These are phyloP conservation scores for Candida tetrigidarum DNA, from an alignment of 1,139 yeast species.

Conservation along the genomic window DNA sequence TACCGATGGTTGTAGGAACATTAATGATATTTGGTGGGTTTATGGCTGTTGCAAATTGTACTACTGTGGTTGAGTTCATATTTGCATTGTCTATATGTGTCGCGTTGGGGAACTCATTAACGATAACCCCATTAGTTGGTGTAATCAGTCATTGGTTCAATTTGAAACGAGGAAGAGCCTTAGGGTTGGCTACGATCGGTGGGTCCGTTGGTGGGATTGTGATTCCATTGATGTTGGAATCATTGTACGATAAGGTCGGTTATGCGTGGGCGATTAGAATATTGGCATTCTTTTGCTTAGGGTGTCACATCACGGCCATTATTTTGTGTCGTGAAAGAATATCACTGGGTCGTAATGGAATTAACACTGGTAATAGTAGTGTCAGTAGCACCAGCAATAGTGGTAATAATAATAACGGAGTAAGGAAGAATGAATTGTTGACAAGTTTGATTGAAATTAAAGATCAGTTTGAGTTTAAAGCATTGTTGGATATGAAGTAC, in stretches of 20 bases:
- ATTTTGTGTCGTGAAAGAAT: constrained; percentile 15
- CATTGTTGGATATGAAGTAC: constrained; percentile 32
- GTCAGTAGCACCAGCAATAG: too few relatives aligned
- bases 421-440: constrained; percentile 21
- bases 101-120: constrained; percentile 39
- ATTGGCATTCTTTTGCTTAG: constrained; percentile 36
- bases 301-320: constrained; percentile 25
- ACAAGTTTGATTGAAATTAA: constrained; percentile 25
- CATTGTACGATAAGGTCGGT: constrained; percentile 33
- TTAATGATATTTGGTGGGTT: constrained; percentile 34
- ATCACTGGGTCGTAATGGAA: constrained; percentile 1
- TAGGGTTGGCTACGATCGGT: constrained; percentile 43
- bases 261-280: constrained; percentile 41
- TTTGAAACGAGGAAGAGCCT: constrained; percentile 36
- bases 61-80: constrained; percentile 36
- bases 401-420: neutral
- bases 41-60: constrained; percentile 37
- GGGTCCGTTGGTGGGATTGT: constrained; percentile 45
- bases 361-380: too few relatives aligned
- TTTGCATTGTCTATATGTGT: constrained; percentile 38
- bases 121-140: constrained; percentile 41
- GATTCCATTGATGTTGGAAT: constrained; percentile 37
- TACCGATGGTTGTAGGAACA: constrained; percentile 30
- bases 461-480: constrained; percentile 27
- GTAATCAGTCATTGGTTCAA: constrained; percentile 45